A percentile compares a stretch with the other conserved stretches of the same genome.
Evolutionary conservation across 1,284 basidiomycete species (phyloP).

Genomic region (Rhodofomes roseus): DNA sequence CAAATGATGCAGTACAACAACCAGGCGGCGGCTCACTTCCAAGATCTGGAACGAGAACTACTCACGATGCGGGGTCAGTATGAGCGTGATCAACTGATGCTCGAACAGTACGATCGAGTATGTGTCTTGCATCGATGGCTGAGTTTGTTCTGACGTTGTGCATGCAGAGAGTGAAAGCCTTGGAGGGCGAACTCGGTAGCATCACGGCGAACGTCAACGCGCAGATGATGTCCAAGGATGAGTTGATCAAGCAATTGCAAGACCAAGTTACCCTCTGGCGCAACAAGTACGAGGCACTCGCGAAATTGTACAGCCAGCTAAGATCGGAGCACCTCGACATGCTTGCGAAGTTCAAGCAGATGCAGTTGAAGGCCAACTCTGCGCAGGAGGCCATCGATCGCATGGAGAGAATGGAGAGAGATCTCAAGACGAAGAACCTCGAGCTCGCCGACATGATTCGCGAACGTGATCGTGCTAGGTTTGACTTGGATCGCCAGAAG

Average conservation of each 20-base stretch:
- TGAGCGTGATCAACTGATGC: slow-evolving; percentile 95
- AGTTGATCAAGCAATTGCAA: slow-evolving; percentile 93
- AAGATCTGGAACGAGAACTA: slow-evolving; percentile 88
- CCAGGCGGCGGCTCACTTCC: slow-evolving; percentile 65
- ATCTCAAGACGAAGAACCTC: slow-evolving; percentile 97
- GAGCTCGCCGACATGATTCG: slow-evolving; percentile 99
- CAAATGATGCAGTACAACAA: slow-evolving; percentile 76
- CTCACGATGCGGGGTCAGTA: slow-evolving; percentile 95
- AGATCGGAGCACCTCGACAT: slow-evolving; percentile 97
- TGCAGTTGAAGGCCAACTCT: slow-evolving; percentile 97
- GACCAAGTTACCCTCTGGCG: slow-evolving; percentile 97
- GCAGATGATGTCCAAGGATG: slow-evolving; percentile 92
- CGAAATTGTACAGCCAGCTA: slow-evolving; percentile 98
- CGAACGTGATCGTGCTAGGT: slow-evolving; percentile 93
- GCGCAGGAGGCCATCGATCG: slow-evolving; percentile 98
- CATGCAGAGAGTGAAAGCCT: slow-evolving; percentile 85
- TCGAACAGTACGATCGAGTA: slow-evolving; percentile 97
- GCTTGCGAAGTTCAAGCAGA: slow-evolving; percentile 94
- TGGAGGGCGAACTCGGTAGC: slow-evolving; percentile 87
- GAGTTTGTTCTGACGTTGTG: not conserved
- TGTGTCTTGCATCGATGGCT: slow-evolving; percentile 23
- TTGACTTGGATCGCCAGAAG: slow-evolving; percentile 96
- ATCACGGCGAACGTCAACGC: slow-evolving; percentile 81
- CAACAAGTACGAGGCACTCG: slow-evolving; percentile 98
- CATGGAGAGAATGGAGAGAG: slow-evolving; percentile 99